Percentiles rank a stretch among this genome's conserved stretches.
These are phyloP conservation scores for Gracilaria vermiculophylla DNA, from an alignment of 23 red algal species.

Conservation along the genomic window DNA sequence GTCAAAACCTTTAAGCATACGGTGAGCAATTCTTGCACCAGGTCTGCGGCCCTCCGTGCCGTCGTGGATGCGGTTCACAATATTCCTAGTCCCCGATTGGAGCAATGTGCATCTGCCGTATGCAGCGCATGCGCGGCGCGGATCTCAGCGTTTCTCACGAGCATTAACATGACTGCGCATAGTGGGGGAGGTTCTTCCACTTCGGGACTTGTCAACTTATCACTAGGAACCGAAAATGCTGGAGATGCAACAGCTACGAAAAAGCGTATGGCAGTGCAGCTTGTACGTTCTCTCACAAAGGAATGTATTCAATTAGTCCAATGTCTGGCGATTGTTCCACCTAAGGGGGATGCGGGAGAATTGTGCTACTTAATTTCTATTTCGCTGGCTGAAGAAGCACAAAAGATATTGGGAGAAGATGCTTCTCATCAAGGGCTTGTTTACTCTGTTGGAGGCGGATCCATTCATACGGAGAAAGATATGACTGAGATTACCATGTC, in stretches of 20 bases:
- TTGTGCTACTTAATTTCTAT: slow-evolving; percentile 45
- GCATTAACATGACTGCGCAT: background rate
- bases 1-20: background rate
- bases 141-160: slow-evolving; percentile 25
- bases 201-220: slow-evolving; percentile 12
- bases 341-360: slow-evolving; percentile 47
- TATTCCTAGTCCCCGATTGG: background rate
- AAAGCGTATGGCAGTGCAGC: slow-evolving; percentile 1
- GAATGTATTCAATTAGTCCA: slow-evolving; percentile 48
- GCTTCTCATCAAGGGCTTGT: background rate
- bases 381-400: slow-evolving; percentile 55
- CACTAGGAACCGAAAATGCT: background rate
- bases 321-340: slow-evolving; percentile 23
- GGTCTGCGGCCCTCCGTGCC: slow-evolving; percentile 51
- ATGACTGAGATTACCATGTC: background rate
- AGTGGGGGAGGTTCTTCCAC: background rate
- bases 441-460: background rate
- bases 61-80: slow-evolving; percentile 28
- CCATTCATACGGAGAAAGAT: slow-evolving; percentile 1
- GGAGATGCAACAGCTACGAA: slow-evolving; percentile 12
- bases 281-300: background rate
- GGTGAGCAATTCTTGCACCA: slow-evolving; percentile 3
- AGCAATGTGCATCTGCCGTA: slow-evolving; percentile 32
- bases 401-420: slow-evolving; percentile 45
- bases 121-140: slow-evolving; percentile 44